Percentiles rank a stretch among this genome's conserved stretches.
Evolutionary conservation across 495 filamentous ascomycete species (phyloP).

Genomic region (Xylona heveae): DNA sequence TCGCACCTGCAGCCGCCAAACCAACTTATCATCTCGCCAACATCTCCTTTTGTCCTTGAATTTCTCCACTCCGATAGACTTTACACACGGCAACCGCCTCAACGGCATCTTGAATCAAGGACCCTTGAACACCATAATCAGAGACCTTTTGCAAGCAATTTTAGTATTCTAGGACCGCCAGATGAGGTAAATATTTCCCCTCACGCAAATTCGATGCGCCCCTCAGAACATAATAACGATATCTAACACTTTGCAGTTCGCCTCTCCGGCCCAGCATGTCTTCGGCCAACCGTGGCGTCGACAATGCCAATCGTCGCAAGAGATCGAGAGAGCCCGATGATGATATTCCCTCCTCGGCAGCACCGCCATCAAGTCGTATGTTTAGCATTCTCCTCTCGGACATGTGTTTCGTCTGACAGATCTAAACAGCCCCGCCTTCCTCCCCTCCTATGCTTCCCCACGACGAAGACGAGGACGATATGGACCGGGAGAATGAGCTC

Average conservation of each 20-base stretch:
- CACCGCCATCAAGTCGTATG: slow-evolving; percentile 51
- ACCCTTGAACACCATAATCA: too few relatives aligned
- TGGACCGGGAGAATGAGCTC: slow-evolving; percentile 51
- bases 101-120: too few relatives aligned
- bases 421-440: slow-evolving; percentile 21
- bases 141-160: too few relatives aligned
- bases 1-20: too few relatives aligned
- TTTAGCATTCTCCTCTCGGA: slow-evolving; percentile 15
- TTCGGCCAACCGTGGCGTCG: slow-evolving; percentile 62
- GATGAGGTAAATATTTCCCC: too few relatives aligned
- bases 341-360: slow-evolving; percentile 38
- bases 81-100: too few relatives aligned
- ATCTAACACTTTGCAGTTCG: slow-evolving; percentile 30
- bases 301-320: slow-evolving; percentile 46
- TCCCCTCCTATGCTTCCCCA: slow-evolving; percentile 35
- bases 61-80: too few relatives aligned
- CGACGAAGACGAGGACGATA: slow-evolving; percentile 47
- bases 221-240: too few relatives aligned
- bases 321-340: slow-evolving; percentile 63
- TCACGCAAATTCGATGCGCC: too few relatives aligned
- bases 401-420: neutral
- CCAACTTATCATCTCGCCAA: too few relatives aligned
- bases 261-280: slow-evolving; percentile 67
- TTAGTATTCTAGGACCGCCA: too few relatives aligned
- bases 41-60: too few relatives aligned